Evolutionary conservation across 352 stramenopile species (phyloP).

Genomic region (Phytophthora tentaculata): DNA sequence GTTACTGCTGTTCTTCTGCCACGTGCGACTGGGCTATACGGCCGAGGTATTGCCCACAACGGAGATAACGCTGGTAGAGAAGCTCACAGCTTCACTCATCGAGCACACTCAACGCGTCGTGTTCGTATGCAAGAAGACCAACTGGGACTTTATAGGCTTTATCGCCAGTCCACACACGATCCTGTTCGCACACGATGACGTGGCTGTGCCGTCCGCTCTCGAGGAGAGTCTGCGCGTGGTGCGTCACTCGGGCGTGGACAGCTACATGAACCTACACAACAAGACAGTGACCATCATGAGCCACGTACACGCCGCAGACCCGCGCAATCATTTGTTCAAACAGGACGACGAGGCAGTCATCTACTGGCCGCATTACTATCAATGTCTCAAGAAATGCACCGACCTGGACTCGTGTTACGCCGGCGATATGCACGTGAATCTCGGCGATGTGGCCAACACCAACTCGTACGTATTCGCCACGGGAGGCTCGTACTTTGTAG

Average conservation of each 20-base stretch:
- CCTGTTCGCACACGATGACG: slow-evolving; percentile 73
- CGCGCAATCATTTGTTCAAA: slow-evolving; percentile 69
- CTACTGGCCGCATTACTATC: slow-evolving; percentile 83
- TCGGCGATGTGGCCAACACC: slow-evolving; percentile 58
- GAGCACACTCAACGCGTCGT: slow-evolving; percentile 67
- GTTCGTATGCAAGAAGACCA: slow-evolving; percentile 78
- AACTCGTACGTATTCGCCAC: slow-evolving; percentile 87
- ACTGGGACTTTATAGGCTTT: slow-evolving; percentile 82
- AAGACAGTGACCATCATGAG: slow-evolving; percentile 84
- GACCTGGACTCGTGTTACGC: slow-evolving; percentile 72
- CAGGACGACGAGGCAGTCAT: slow-evolving; percentile 80
- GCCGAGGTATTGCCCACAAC: slow-evolving; percentile 55
- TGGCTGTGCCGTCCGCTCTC: slow-evolving; percentile 53
- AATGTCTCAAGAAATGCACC: slow-evolving; percentile 77
- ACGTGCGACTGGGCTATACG: slow-evolving; percentile 63
- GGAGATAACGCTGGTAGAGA: slow-evolving; percentile 50
- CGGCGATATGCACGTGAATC: slow-evolving; percentile 84
- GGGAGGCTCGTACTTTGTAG: slow-evolving; percentile 78
- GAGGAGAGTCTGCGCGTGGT: slow-evolving; percentile 67
- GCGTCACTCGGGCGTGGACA: slow-evolving; percentile 68
- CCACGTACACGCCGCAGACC: slow-evolving; percentile 57
- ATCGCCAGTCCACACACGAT: slow-evolving; percentile 67
- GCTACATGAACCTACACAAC: slow-evolving; percentile 82
- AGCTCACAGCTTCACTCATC: slow-evolving; percentile 54
- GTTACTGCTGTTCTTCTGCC: slow-evolving; percentile 70